Conservation (phyloP, 164 flowering plant genomes). For the Malania oleifera region DNA sequence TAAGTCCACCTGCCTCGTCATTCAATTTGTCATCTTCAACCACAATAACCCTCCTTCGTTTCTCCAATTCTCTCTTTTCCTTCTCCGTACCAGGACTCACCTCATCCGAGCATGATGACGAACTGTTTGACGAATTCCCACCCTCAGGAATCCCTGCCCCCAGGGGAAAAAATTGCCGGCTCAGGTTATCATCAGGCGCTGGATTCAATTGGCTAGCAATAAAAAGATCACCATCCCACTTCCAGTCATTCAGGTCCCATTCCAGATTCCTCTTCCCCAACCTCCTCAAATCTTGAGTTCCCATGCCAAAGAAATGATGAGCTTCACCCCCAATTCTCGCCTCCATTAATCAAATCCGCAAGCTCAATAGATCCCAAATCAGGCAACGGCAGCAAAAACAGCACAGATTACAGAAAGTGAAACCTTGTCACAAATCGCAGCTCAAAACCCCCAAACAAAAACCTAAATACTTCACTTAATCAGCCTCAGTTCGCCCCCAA, state of each 20-base stretch:
- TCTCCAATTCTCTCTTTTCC: slow-evolving; percentile 40
- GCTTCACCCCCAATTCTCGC: slow-evolving; percentile 41
- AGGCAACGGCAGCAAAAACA: slow-evolving; percentile 3
- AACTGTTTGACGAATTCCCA: slow-evolving; percentile 31
- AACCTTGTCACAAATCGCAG: neutral
- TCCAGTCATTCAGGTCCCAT: slow-evolving; percentile 92
- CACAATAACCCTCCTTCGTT: slow-evolving; percentile 47
- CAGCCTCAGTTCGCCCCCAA: too few species aligned
- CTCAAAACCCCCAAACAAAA: neutral
- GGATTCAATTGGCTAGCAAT: slow-evolving; percentile 52
- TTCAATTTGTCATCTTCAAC: slow-evolving; percentile 36
- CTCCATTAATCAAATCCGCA: slow-evolving; percentile 43
- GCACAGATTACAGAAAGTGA: neutral
- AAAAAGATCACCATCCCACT: slow-evolving; percentile 89
- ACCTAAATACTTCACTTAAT: neutral
- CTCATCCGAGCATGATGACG: slow-evolving; percentile 40
- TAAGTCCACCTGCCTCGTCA: slow-evolving; percentile 47
- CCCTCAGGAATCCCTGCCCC: slow-evolving; percentile 24
- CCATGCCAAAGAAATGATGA: slow-evolving; percentile 37
- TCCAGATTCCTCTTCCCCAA: slow-evolving; percentile 52
- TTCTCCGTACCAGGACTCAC: slow-evolving; percentile 22
- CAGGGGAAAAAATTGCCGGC: slow-evolving; percentile 46
- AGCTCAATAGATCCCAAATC: slow-evolving; percentile 4
- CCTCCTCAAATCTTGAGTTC: slow-evolving; percentile 29
- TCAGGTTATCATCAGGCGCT: slow-evolving; percentile 24